Base-by-base conservation (phyloP, 345 rosid genomes). In the Syzygium aqueum region DNA sequence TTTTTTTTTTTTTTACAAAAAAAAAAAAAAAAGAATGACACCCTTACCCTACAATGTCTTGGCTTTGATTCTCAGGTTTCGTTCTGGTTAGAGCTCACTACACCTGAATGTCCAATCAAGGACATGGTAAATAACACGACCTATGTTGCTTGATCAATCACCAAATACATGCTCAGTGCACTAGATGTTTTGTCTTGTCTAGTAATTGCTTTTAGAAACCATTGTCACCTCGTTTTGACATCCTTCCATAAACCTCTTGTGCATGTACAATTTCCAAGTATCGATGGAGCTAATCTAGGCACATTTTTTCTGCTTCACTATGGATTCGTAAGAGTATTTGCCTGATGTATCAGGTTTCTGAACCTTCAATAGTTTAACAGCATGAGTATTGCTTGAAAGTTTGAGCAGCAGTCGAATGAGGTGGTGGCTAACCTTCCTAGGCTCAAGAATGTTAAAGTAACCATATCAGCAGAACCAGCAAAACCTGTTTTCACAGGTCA, bases 71-170 rank as follows among this genome's bases (percentile, higher is more conserved):
- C 86, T 86, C 92, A 97, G 98, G 99, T 97, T 89, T 94, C 96
- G 4, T 96, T 96, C 67, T 94, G 95, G 89, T 91, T 97, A 89
- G 99, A 97, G 96, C 97, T 97, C 89, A 97, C 98, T 56, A 95
- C 99, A 87, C 99, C 98, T 27, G 98, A 98, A 88, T 97, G 99
- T 91, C 99, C 99, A 57, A 89, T 97, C 94, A 97, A 97, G 93
- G 98, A 96, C 92, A 90, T 96, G 97, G 99, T 97, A 94, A 92
- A 27, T n/a, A 1, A 40, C 43, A 40, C 43, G 6, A 23, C 50
- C 50, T 30, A 7, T 30, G 50, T 6, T 53, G 57, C 57, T 53
- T 19, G 25, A 53, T 53, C 57, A 53, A 19, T 53, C 22, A 25
- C 30, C 30, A 11, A 59, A 27, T 56, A 57, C 63, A 57, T 25